phyloP scores from a whole-genome alignment of 1,284 basidiomycete species.

The Ustilago tritici region DNA sequence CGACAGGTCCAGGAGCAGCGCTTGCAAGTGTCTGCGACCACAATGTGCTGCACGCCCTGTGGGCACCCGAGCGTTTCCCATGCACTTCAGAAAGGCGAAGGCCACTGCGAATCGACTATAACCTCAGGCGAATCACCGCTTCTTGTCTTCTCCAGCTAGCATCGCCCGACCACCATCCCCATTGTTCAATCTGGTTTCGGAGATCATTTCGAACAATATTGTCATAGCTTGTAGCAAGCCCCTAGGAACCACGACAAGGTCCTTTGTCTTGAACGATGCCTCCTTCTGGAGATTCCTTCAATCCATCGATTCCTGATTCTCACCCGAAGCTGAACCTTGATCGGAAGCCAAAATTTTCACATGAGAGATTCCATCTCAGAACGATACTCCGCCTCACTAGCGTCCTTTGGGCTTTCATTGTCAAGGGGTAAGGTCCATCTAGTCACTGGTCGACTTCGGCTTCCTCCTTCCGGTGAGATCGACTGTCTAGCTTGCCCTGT shows the following conservation, averaged over 20 bases:
- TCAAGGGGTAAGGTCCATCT: not conserved
- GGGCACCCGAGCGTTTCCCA: not conserved
- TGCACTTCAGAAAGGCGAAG: not conserved
- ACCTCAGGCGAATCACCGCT: not conserved
- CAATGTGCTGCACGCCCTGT: not conserved
- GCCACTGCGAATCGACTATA: not conserved
- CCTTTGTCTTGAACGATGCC: no score
- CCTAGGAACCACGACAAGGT: no score
- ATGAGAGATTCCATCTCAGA: slow-evolving; percentile 3
- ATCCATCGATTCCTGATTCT: not conserved
- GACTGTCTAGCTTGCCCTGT: not conserved
- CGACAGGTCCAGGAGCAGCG: not conserved
- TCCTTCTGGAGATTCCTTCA: no score
- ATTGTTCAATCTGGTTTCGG: not conserved
- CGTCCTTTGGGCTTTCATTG: not conserved
- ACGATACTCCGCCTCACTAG: slow-evolving; percentile 3
- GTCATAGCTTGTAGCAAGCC: not conserved
- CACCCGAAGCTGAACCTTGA: not conserved
- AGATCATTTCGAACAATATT: not conserved
- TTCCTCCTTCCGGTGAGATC: not conserved
- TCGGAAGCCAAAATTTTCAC: not conserved
- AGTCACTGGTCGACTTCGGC: not conserved
- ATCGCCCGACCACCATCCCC: not conserved
- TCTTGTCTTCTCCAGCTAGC: not conserved
- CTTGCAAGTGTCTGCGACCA: not conserved